phyloP scores from a whole-genome alignment of 2,329 filamentous ascomycete species.

The Scedosporium dehoogii region DNA sequence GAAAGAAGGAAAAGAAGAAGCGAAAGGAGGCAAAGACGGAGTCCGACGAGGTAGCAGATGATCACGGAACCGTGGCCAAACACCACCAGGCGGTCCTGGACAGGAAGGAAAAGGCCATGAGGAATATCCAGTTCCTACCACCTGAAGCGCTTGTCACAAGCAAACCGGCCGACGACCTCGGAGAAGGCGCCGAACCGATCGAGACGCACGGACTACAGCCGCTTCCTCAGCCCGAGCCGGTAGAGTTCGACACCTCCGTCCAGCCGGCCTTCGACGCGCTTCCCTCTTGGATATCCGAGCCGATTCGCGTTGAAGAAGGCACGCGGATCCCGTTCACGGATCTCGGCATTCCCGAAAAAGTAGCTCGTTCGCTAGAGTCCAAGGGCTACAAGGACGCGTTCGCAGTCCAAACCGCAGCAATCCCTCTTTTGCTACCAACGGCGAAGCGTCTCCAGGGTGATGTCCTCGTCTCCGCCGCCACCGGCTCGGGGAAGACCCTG shows the following conservation, averaged over 20 bases:
- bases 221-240: constrained; percentile 65
- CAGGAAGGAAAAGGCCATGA: constrained; percentile 45
- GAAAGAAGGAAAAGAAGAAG: constrained; percentile 15
- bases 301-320: constrained; percentile 56
- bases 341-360: constrained; percentile 51
- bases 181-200: constrained; percentile 19
- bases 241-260: constrained; percentile 39
- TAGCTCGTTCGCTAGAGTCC: constrained; percentile 52
- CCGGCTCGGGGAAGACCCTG: constrained; percentile 90
- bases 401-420: constrained; percentile 38
- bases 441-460: constrained; percentile 58
- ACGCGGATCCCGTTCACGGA: constrained; percentile 50
- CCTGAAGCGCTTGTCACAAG: constrained; percentile 24
- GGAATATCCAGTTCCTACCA: constrained; percentile 21
- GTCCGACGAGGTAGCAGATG: constrained; percentile 16
- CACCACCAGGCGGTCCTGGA: constrained; percentile 36
- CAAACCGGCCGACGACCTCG: background rate
- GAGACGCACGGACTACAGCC: constrained; percentile 66
- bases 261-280: constrained; percentile 66
- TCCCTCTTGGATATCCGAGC: constrained; percentile 70
- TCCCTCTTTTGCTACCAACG: constrained; percentile 68
- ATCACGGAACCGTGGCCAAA: constrained; percentile 26
- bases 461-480: constrained; percentile 82
- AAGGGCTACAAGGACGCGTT: constrained; percentile 38
- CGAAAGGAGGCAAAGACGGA: constrained; percentile 12